Conservation (phyloP, 2,329 filamentous ascomycete species). For the Xylariaceae sp. region DNA sequence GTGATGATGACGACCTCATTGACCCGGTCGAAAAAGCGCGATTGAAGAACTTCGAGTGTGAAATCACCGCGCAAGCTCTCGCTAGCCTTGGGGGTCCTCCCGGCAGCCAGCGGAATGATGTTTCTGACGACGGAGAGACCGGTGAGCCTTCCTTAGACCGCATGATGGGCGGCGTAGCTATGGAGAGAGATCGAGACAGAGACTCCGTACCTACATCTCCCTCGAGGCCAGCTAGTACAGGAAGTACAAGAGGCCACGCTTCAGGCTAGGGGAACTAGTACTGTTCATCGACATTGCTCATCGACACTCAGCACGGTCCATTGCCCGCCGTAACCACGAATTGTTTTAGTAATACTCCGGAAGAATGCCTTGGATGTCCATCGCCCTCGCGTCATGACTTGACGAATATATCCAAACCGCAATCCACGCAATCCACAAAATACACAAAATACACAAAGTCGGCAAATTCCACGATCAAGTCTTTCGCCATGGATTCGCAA, state of each 20-base stretch:
- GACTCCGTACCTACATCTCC: conserved; percentile 34
- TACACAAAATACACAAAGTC: too few species aligned
- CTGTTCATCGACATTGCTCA: background rate
- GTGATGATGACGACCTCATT: conserved; percentile 59
- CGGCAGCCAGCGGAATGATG: conserved; percentile 33
- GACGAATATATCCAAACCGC: background rate
- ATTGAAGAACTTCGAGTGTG: conserved; percentile 44
- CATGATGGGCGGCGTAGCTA: conserved; percentile 39
- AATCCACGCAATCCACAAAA: background rate
- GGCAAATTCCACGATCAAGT: background rate
- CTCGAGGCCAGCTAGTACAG: conserved; percentile 37
- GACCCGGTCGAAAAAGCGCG: conserved; percentile 56
- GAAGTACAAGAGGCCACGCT: conserved; percentile 34
- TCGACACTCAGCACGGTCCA: background rate
- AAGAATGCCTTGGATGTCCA: background rate
- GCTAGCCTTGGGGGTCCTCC: conserved; percentile 28
- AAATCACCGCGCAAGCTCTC: conserved; percentile 38
- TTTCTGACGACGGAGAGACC: conserved; percentile 32
- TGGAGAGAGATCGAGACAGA: conserved; percentile 35
- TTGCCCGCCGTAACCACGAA: background rate
- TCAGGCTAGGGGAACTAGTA: conserved; percentile 17
- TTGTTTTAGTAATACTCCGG: background rate
- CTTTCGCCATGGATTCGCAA: background rate
- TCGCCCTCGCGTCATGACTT: background rate
- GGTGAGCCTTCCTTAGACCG: conserved; percentile 23